phyloP scores from a whole-genome alignment of 2,329 filamentous ascomycete genomes.

The Alternaria sp. region DNA sequence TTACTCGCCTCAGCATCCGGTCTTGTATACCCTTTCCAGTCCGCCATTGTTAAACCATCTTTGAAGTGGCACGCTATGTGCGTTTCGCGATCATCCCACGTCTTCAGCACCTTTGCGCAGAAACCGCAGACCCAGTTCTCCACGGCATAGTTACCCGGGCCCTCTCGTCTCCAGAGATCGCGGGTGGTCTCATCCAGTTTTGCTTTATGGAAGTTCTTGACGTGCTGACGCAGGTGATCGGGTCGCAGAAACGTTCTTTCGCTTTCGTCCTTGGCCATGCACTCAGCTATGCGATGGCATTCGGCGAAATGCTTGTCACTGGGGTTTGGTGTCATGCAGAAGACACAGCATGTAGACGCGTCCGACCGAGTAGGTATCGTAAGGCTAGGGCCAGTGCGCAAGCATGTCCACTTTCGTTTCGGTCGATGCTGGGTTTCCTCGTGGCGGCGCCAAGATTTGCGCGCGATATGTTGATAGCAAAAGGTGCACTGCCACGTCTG shows the following conservation, averaged over 20 bases:
- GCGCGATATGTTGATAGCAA: constrained; percentile 33
- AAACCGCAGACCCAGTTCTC: constrained; percentile 43
- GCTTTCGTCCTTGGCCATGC: constrained; percentile 27
- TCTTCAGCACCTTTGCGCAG: constrained; percentile 30
- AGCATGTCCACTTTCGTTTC: constrained; percentile 44
- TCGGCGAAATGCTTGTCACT: constrained; percentile 36
- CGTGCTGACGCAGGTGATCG: constrained; percentile 44
- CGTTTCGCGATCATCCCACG: constrained; percentile 39
- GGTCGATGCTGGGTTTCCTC: constrained; percentile 47
- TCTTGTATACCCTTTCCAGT: constrained; percentile 23
- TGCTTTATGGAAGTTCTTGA: constrained; percentile 41
- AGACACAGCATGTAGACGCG: constrained; percentile 29
- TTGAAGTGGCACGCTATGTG: constrained; percentile 46
- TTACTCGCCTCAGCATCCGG: neutral
- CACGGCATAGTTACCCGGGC: constrained; percentile 11
- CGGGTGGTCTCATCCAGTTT: constrained; percentile 31
- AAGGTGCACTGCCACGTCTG: constrained; percentile 47
- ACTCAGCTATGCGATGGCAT: constrained; percentile 42
- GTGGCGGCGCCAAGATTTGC: constrained; percentile 47
- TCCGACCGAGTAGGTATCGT: constrained; percentile 11
- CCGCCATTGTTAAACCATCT: constrained; percentile 37
- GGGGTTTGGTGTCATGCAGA: constrained; percentile 38
- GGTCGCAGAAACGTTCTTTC: constrained; percentile 44
- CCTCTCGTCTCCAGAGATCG: constrained; percentile 37
- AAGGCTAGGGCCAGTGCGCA: constrained; percentile 35